Evolutionary conservation across 345 rosid species (phyloP).

Genomic region (Triadica sebifera): DNA sequence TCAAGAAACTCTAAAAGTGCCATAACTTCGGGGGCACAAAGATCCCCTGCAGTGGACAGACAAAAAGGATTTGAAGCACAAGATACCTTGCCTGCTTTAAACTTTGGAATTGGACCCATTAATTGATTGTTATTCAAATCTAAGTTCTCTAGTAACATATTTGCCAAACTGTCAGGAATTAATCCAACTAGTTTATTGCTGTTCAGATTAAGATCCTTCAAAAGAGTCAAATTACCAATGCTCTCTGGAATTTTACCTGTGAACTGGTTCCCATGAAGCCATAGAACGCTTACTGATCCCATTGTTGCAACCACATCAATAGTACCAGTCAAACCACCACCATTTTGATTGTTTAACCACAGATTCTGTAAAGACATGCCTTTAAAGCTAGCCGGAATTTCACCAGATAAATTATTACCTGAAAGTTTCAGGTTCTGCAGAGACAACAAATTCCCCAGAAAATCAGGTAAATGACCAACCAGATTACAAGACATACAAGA

Average conservation of each 20-base stretch:
- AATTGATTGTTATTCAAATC: slow-evolving; percentile 66
- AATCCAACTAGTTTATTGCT: slow-evolving; percentile 55
- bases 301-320: slow-evolving; percentile 59
- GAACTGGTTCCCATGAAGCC: slow-evolving; percentile 82
- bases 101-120: slow-evolving; percentile 69
- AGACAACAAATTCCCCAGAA: slow-evolving; percentile 53
- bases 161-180: slow-evolving; percentile 50
- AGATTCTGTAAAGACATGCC: slow-evolving; percentile 46
- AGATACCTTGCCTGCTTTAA: slow-evolving; percentile 39
- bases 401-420: slow-evolving; percentile 49
- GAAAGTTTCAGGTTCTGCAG: slow-evolving; percentile 53
- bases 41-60: slow-evolving; percentile 39
- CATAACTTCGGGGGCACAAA: slow-evolving; percentile 60
- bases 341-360: slow-evolving; percentile 64
- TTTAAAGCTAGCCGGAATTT: slow-evolving; percentile 47
- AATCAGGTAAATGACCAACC: slow-evolving; percentile 63
- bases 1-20: slow-evolving; percentile 58
- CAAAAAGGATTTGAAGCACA: slow-evolving; percentile 54
- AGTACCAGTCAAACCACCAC: slow-evolving; percentile 50
- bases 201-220: slow-evolving; percentile 63
- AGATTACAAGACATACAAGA: slow-evolving; percentile 67
- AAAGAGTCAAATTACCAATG: slow-evolving; percentile 47
- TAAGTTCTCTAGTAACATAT: slow-evolving; percentile 45
- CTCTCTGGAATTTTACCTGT: slow-evolving; percentile 60
- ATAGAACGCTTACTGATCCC: slow-evolving; percentile 44